A percentile compares a stretch with the other conserved stretches of the same genome.
Evolutionary conservation across 108 stramenopile species (phyloP).

Genomic region (Asterionellopsis glacialis): DNA sequence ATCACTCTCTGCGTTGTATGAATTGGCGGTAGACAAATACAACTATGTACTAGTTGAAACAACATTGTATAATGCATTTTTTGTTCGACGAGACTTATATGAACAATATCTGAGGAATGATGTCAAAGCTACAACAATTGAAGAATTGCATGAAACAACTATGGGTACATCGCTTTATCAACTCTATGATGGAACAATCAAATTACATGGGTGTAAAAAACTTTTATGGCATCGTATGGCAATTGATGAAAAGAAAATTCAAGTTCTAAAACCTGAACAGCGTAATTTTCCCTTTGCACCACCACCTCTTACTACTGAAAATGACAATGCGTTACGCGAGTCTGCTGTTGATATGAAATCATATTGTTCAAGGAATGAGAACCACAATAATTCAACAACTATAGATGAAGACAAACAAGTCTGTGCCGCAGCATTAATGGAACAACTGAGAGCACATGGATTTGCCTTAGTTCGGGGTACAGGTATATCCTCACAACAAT

Average conservation of each 20-base stretch:
- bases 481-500: constrained; percentile 26
- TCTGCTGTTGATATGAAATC: constrained; percentile 39
- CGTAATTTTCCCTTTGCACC: constrained; percentile 76
- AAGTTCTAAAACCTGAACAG: constrained; percentile 41
- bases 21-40: constrained; percentile 34
- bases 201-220: constrained; percentile 66
- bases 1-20: constrained; percentile 65
- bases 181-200: constrained; percentile 79
- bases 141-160: constrained; percentile 57
- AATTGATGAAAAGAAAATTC: constrained; percentile 52
- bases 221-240: constrained; percentile 75
- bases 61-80: constrained; percentile 80
- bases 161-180: constrained; percentile 79
- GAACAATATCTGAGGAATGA: constrained; percentile 30
- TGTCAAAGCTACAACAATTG: constrained; percentile 50
- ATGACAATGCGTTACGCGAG: neutral
- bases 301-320: neutral
- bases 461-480: constrained; percentile 53
- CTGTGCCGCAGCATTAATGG: constrained; percentile 13
- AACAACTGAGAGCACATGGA: constrained; percentile 40
- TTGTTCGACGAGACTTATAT: constrained; percentile 43
- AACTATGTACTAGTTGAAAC: constrained; percentile 65
- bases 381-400: neutral
- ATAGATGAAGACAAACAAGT: constrained; percentile 22
- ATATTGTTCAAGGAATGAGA: constrained; percentile 21